These are phyloP conservation scores for Leptodermis oblonga DNA, from an alignment of 257 asterid genomes.

Conservation along the genomic window DNA sequence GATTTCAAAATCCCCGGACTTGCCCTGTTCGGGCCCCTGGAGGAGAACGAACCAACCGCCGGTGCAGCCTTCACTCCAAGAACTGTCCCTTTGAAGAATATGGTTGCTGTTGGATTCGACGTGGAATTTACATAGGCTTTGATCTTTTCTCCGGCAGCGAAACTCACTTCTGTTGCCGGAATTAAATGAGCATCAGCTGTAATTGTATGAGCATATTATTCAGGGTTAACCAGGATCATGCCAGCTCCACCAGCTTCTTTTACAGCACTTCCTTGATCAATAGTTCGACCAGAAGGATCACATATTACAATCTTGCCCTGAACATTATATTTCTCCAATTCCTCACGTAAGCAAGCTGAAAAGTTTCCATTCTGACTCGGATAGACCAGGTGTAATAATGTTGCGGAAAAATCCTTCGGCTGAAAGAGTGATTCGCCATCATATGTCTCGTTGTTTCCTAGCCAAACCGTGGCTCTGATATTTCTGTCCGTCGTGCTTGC, in stretches of 20 bases:
- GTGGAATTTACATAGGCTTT: slow-evolving; percentile 25
- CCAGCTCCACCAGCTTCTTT: slow-evolving; percentile 26
- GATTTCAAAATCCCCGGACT: slow-evolving; percentile 26
- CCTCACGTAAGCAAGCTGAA: background rate
- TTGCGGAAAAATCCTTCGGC: slow-evolving; percentile 12
- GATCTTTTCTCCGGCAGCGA: slow-evolving; percentile 16
- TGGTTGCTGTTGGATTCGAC: slow-evolving; percentile 20
- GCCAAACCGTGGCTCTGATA: slow-evolving; percentile 17
- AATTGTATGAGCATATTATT: slow-evolving; percentile 9
- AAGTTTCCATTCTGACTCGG: background rate
- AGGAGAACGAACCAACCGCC: slow-evolving; percentile 20
- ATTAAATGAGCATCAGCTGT: slow-evolving; percentile 12
- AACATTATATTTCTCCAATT: background rate
- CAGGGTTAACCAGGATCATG: slow-evolving; percentile 20
- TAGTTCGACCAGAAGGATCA: background rate
- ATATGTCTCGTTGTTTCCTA: slow-evolving; percentile 16
- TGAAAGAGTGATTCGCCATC: slow-evolving; percentile 20
- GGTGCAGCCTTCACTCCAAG: slow-evolving; percentile 26
- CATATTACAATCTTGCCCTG: background rate
- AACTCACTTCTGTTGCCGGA: slow-evolving; percentile 19
- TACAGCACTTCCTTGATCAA: background rate
- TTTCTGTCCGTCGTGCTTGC: slow-evolving; percentile 26
- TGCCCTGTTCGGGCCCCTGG: slow-evolving; percentile 25
- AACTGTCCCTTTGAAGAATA: slow-evolving; percentile 25
- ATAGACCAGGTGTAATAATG: slow-evolving; percentile 16